Conservation (phyloP, 1,139 yeast species). For the Saccharomyces hybrid region DNA sequence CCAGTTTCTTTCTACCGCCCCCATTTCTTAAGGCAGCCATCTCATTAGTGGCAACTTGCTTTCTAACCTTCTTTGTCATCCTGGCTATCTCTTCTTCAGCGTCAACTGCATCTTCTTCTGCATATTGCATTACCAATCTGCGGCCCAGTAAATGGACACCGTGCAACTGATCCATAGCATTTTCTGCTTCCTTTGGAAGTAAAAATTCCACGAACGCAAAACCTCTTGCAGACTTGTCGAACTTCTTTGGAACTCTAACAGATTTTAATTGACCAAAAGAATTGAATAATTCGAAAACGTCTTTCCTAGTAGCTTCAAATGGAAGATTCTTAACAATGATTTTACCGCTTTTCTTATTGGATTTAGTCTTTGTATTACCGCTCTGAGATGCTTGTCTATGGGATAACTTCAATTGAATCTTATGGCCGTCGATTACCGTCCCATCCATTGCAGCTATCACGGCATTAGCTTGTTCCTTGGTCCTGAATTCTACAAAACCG, state of each 20-base stretch:
- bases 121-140: conserved; percentile 90
- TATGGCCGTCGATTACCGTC: conserved; percentile 78
- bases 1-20: conserved; percentile 72
- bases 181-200: conserved; percentile 84
- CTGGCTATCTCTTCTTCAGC: conserved; percentile 86
- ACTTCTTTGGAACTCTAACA: conserved; percentile 92
- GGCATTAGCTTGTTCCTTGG: conserved; percentile 66
- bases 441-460: conserved; percentile 76
- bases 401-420: conserved; percentile 78
- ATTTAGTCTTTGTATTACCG: conserved; percentile 18
- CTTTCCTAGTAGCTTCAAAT: conserved; percentile 90
- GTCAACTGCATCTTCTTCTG: conserved; percentile 70
- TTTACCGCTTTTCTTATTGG: conserved; percentile 49
- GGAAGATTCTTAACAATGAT: conserved; percentile 94
- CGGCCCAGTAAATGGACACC: conserved; percentile 97
- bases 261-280: conserved; percentile 92
- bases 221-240: conserved; percentile 92
- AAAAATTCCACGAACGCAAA: conserved; percentile 94
- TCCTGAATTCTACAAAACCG: conserved; percentile 86
- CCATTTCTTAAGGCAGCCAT: conserved; percentile 57
- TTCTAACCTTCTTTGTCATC: conserved; percentile 79
- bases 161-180: conserved; percentile 87
- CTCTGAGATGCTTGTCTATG: conserved; percentile 50
- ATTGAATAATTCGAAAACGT: conserved; percentile 80
- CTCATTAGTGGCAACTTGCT: conserved; percentile 72